A percentile compares a stretch with the other conserved stretches of the same genome.
Evolutionary conservation across 805 yeast genomes (phyloP).

Genomic region (Danielia oregonensis): DNA sequence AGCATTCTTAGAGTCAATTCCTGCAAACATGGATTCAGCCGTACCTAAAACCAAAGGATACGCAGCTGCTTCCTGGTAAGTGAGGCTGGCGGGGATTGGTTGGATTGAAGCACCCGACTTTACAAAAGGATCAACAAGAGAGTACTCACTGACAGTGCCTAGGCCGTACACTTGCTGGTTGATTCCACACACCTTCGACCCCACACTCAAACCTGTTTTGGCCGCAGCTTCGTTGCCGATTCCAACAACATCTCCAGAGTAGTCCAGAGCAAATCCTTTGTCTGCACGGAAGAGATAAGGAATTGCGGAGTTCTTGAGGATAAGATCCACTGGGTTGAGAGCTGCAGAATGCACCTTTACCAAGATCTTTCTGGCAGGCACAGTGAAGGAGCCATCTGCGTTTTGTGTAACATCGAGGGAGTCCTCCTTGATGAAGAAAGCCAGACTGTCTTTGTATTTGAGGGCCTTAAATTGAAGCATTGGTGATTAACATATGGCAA

Average conservation of each 20-base stretch:
- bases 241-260: conserved; percentile 29
- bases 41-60: conserved; percentile 64
- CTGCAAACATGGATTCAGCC: conserved; percentile 43
- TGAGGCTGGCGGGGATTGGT: conserved; percentile 43
- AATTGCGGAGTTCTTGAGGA: conserved; percentile 17
- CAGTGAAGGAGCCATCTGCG: conserved; percentile 4
- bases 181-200: conserved; percentile 29
- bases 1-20: conserved; percentile 31
- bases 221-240: conserved; percentile 25
- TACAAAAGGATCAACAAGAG: conserved; percentile 34
- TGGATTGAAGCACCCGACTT: conserved; percentile 35
- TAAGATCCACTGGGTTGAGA: conserved; percentile 32
- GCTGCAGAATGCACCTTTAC: conserved; percentile 31
- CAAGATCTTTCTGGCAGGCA: conserved; percentile 17
- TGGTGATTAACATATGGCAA: too few species aligned
- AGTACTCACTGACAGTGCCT: conserved; percentile 49
- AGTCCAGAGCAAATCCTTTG: conserved; percentile 30
- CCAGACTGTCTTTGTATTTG: conserved; percentile 15
- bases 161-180: conserved; percentile 13
- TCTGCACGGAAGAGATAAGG: conserved; percentile 10
- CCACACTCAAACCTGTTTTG: conserved; percentile 19
- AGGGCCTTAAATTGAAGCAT: conserved; percentile 21
- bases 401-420: conserved; percentile 3
- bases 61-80: conserved; percentile 58
- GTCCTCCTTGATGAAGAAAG: conserved; percentile 11